Percentiles rank a stretch among this genome's conserved stretches.
These are phyloP conservation scores for Earliella scabrosa DNA, from an alignment of 1,284 basidiomycete species.

Conservation along the genomic window DNA sequence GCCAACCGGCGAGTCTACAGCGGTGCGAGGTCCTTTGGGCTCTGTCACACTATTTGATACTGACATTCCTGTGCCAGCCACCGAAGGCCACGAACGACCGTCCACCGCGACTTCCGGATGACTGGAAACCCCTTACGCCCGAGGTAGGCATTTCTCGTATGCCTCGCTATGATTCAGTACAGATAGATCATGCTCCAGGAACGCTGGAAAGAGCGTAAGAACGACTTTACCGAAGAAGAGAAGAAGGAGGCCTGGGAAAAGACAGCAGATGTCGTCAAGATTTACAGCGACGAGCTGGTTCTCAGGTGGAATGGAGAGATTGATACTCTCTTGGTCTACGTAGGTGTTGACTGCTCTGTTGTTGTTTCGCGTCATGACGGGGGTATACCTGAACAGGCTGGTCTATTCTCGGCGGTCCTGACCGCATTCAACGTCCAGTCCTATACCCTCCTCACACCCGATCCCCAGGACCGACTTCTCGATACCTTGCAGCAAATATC, in stretches of 20 bases:
- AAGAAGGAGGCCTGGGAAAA: neutral
- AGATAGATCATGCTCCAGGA: too few species aligned
- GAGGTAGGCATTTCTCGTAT: too few species aligned
- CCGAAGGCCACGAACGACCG: too few species aligned
- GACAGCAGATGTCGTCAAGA: neutral
- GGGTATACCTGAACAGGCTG: neutral
- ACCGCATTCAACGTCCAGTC: conserved; percentile 9
- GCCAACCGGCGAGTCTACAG: too few species aligned
- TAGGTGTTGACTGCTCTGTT: neutral
- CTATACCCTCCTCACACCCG: conserved; percentile 1
- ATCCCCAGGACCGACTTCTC: neutral
- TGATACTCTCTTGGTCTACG: conserved; percentile 6
- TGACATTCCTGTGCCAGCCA: too few species aligned
- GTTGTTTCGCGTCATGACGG: neutral
- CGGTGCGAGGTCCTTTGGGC: too few species aligned
- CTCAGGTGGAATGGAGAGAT: conserved; percentile 2
- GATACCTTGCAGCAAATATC: conserved; percentile 9
- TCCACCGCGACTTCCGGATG: too few species aligned
- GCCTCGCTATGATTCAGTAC: too few species aligned
- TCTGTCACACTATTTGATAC: too few species aligned
- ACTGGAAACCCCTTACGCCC: too few species aligned
- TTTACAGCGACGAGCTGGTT: conserved; percentile 1
- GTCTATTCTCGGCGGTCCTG: conserved; percentile 6
- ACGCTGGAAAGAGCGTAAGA: neutral
- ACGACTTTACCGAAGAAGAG: neutral